phyloP scores from a whole-genome alignment of 2,329 filamentous ascomycete genomes.

The Diaporthe sp. region DNA sequence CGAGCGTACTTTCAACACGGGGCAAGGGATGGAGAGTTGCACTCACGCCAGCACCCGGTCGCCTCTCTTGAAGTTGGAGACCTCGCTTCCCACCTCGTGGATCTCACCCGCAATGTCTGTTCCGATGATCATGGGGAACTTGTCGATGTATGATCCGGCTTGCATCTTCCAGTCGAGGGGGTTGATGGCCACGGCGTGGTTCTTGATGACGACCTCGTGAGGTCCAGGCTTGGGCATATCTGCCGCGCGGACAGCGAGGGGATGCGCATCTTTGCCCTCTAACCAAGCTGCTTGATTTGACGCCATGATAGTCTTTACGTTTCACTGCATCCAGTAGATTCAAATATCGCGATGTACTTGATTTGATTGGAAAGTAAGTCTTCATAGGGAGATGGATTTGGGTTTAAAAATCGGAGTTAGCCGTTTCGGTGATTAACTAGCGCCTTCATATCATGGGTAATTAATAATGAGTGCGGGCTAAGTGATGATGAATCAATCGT shows the following conservation, averaged over 20 bases:
- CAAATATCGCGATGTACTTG: not conserved
- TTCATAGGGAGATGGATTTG: not conserved
- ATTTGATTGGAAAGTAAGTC: too few relatives aligned
- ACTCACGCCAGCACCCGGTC: constrained; percentile 41
- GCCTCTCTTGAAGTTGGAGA: constrained; percentile 41
- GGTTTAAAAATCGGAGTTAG: not conserved
- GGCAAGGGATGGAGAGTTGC: too few relatives aligned
- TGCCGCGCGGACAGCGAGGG: constrained; percentile 1
- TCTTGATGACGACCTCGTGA: constrained; percentile 39
- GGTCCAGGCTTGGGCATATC: constrained; percentile 36
- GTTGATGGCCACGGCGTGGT: constrained; percentile 45
- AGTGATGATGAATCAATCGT: too few relatives aligned
- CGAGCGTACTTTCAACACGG: not conserved
- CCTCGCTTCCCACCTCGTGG: constrained; percentile 39
- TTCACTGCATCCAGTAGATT: fast-evolving
- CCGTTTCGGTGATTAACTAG: not conserved
- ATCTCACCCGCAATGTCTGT: constrained; percentile 43
- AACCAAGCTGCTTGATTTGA: constrained; percentile 33
- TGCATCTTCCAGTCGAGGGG: constrained; percentile 45
- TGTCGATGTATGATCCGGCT: constrained; percentile 45
- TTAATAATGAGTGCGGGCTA: too few relatives aligned
- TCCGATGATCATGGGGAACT: constrained; percentile 44
- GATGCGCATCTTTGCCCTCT: not conserved
- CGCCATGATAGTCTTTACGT: not conserved
- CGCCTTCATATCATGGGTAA: too few relatives aligned